These are phyloP conservation scores for Phlebiopsis flavidoalba DNA, from an alignment of 768 basidiomycete species.

Conservation along the genomic window DNA sequence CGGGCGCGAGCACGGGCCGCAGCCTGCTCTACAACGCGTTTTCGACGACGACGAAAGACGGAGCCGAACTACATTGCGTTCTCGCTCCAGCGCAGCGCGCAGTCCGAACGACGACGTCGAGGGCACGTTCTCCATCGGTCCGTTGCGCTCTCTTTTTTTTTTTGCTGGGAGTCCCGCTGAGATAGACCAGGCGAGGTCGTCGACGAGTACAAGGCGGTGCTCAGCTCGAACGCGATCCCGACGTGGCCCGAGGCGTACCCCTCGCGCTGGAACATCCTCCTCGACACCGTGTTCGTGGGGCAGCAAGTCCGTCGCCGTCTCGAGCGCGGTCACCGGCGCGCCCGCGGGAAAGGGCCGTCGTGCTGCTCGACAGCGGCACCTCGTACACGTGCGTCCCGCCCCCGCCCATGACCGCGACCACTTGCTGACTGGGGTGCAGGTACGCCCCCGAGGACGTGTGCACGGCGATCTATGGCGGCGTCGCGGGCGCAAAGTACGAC, in stretches of 20 bases:
- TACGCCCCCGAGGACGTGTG: slow-evolving; percentile 65
- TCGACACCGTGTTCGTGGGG: slow-evolving; percentile 71
- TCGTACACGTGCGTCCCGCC: slow-evolving; percentile 60
- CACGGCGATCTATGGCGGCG: slow-evolving; percentile 61
- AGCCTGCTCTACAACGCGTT: slow-evolving; percentile 77
- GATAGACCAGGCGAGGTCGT: slow-evolving; percentile 56
- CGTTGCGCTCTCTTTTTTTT: slow-evolving; percentile 32
- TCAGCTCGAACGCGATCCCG: slow-evolving; percentile 52
- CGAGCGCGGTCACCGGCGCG: slow-evolving; percentile 48
- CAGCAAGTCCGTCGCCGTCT: slow-evolving; percentile 43
- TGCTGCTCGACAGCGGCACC: slow-evolving; percentile 75
- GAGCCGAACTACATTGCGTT: slow-evolving; percentile 83
- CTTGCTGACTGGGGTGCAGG: slow-evolving; percentile 28
- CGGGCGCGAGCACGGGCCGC: slow-evolving; percentile 56
- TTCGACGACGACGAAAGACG: slow-evolving; percentile 50
- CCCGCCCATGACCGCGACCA: slow-evolving; percentile 1
- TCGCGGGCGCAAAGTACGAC: slow-evolving; percentile 61
- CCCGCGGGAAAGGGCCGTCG: slow-evolving; percentile 70
- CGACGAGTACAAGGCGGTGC: slow-evolving; percentile 53
- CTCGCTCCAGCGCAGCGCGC: slow-evolving; percentile 56
- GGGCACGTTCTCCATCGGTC: slow-evolving; percentile 72
- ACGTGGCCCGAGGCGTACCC: slow-evolving; percentile 70
- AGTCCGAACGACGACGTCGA: slow-evolving; percentile 48
- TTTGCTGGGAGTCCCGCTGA: not conserved
- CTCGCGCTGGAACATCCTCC: slow-evolving; percentile 67